phyloP scores from a whole-genome alignment of 179 eudicot genomes.

The Spinacia oleracea region DNA sequence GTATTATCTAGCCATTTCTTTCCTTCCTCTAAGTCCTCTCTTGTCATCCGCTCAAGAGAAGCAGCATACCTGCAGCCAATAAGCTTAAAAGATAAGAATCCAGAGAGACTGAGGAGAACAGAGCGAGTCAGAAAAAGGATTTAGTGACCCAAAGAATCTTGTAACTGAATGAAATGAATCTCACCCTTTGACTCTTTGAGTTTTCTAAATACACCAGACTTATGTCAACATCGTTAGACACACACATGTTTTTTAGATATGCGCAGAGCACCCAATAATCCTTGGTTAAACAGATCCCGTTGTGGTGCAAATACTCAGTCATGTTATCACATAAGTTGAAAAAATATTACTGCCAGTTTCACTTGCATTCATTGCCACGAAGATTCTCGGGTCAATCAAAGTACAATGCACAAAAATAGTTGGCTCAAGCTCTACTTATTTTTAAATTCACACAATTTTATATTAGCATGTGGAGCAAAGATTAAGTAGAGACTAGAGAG shows the following conservation, averaged over 20 bases:
- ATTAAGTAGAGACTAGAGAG: too few species aligned
- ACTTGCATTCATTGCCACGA: background rate
- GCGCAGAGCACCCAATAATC: background rate
- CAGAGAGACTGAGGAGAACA: background rate
- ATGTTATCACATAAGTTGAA: background rate
- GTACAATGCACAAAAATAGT: background rate
- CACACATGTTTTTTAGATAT: too few species aligned
- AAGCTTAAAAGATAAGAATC: background rate
- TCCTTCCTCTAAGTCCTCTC: constrained; percentile 75
- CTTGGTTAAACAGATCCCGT: background rate
- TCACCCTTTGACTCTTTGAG: too few species aligned
- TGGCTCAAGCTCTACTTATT: background rate
- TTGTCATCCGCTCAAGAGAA: constrained; percentile 59
- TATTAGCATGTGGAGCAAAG: too few species aligned
- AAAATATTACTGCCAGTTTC: background rate
- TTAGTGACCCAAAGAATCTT: background rate
- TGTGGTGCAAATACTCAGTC: background rate
- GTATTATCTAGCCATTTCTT: constrained; percentile 77
- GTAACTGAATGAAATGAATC: too few species aligned
- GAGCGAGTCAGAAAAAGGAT: background rate
- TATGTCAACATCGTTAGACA: background rate
- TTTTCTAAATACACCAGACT: too few species aligned
- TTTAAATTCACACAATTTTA: background rate
- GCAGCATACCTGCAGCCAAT: constrained; percentile 59
- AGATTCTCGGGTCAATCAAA: background rate